Evolutionary conservation across 2,329 filamentous ascomycete genomes (phyloP), one percentile per base, ranked within the genome.

Genomic region (Pyrenophora teres): DNA sequence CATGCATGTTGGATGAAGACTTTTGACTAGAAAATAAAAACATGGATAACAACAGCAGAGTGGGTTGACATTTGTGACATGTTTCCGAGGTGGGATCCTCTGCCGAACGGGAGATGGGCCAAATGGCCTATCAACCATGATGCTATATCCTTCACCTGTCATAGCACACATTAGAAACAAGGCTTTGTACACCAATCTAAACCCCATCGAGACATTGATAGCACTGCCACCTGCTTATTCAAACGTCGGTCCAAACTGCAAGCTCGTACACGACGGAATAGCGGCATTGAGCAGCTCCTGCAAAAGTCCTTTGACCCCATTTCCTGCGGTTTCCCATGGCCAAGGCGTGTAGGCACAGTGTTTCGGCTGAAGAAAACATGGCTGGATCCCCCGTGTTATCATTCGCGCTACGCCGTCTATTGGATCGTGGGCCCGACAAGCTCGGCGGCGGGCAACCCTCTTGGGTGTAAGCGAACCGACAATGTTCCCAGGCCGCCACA

Each of bases 291-390:
- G 18, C 35, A 25, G 18, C 33, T 43, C 39, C 45, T 49, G 16
- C 45, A 32, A 18, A 32, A n/a, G 13, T 31, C 38, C 43, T 40
- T 15, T 25, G 18, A 27, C 30, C 41, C 33, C 16, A 25, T 40
- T 27, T 37, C 21, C 35, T 49, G 21, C 16, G 23, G 12, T 42
- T 18, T 47, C 43, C 32, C 44, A 46, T 32, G 16, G 33, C 49
- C 49, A 52, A 41, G 49, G 18, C 12, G 32, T 40, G 35, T n/a
- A 41, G 25, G 49, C 42, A 21, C 46, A 23, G 32, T 21, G 30
- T 49, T 43, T 43, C 39, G 44, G 45, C 42, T 49, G 45, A 36
- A 36, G 31, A 49, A 46, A 52, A 18, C 23, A 18, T 39, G 33
- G 39, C 50, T 39, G 35, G 30, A 35, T 44, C 37, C 21, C 21